Percentiles rank a stretch among this genome's conserved stretches.
Conservation (phyloP, 148 eudicot genomes). For the Beta vulgaris region DNA sequence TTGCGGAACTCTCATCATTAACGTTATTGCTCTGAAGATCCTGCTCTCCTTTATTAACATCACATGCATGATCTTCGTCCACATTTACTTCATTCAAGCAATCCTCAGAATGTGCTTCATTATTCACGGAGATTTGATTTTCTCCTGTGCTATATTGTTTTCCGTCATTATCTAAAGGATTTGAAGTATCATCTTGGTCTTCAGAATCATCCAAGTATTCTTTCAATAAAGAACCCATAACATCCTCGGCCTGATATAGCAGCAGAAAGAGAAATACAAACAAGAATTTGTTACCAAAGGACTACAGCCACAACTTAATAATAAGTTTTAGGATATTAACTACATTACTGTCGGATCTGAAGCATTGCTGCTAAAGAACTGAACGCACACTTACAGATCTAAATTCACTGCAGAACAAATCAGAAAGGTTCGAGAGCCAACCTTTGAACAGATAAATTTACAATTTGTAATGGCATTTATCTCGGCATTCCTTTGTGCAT, state of each 20-base stretch:
- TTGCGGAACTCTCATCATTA: slow-evolving; percentile 21
- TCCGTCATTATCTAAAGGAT: slow-evolving; percentile 27
- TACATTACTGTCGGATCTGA: background rate
- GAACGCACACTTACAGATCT: background rate
- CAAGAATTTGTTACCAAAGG: background rate
- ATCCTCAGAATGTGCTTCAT: slow-evolving; percentile 26
- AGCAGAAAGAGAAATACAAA: background rate
- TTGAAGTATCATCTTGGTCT: slow-evolving; percentile 38
- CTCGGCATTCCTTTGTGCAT: slow-evolving; percentile 89
- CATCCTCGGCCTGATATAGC: slow-evolving; percentile 68
- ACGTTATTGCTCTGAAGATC: slow-evolving; percentile 25
- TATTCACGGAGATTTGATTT: slow-evolving; percentile 29
- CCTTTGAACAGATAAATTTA: slow-evolving; percentile 90
- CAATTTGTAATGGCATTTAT: slow-evolving; percentile 86
- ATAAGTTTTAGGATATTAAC: background rate
- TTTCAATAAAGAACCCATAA: slow-evolving; percentile 69
- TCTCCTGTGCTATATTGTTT: slow-evolving; percentile 32
- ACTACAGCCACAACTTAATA: background rate
- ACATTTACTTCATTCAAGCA: slow-evolving; percentile 29
- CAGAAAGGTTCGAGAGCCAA: slow-evolving; percentile 17
- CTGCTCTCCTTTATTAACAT: slow-evolving; percentile 23
- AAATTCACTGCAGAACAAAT: background rate
- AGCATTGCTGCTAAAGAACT: background rate
- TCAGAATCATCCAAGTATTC: slow-evolving; percentile 50
- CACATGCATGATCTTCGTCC: slow-evolving; percentile 26